Conservation (phyloP, 345 rosid genomes). For the Brassica rapa region DNA sequence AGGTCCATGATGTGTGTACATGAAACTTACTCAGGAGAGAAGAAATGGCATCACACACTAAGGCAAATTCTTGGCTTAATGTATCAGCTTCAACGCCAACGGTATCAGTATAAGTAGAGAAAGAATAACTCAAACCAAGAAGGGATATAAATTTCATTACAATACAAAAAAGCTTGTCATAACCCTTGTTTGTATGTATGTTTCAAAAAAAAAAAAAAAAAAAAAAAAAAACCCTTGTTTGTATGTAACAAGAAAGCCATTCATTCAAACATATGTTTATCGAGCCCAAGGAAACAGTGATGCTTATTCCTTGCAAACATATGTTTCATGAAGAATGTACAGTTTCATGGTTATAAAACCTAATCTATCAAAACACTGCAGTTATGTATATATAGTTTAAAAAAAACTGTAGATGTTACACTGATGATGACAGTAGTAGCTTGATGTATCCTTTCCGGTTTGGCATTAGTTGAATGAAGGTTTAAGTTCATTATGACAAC, state of each 20-base stretch:
- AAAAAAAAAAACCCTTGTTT: not conserved
- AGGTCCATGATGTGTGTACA: not conserved
- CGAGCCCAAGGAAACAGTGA: slow-evolving; percentile 59
- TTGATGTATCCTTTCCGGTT: not conserved
- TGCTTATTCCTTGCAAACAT: slow-evolving; percentile 77
- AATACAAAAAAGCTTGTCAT: not conserved
- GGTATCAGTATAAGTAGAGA: not conserved
- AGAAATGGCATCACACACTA: not conserved
- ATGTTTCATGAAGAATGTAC: slow-evolving; percentile 88
- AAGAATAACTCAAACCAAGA: not conserved
- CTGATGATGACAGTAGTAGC: not conserved
- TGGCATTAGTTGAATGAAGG: not conserved
- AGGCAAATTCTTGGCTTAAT: not conserved
- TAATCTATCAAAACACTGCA: not conserved
- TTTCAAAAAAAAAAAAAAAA: no score
- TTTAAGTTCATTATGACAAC: not conserved
- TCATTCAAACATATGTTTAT: not conserved
- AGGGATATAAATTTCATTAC: not conserved
- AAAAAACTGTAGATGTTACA: not conserved
- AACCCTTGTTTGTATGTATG: not conserved
- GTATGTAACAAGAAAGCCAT: not conserved
- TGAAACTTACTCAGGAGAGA: not conserved
- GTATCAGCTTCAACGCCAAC: not conserved
- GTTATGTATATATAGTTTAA: no score
- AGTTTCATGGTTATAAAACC: slow-evolving; percentile 58